Conservation (phyloP, 2,329 filamentous ascomycete genomes). For the Pestalotiopsis sp. region DNA sequence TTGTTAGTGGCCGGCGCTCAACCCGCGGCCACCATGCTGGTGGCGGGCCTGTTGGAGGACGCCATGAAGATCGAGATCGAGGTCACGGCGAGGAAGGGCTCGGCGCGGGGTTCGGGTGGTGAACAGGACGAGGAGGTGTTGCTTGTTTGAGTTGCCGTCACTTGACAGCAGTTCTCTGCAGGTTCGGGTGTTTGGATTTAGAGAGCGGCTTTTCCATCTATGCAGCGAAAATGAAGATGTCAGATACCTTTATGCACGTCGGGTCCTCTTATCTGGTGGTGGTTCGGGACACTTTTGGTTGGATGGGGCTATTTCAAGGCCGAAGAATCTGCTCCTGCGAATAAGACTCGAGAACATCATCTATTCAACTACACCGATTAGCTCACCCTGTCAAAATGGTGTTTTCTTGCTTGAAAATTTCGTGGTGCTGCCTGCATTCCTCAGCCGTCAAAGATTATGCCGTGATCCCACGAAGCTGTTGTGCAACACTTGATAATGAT, state of each 20-base stretch:
- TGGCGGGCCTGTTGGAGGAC: constrained; percentile 53
- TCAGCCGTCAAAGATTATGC: background rate
- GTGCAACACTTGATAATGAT: background rate
- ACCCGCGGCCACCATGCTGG: constrained; percentile 57
- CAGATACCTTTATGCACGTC: background rate
- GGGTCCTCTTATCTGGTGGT: background rate
- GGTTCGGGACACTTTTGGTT: background rate
- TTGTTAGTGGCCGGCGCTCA: constrained; percentile 32
- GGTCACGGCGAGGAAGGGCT: constrained; percentile 23
- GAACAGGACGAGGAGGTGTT: background rate
- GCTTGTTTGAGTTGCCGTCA: background rate
- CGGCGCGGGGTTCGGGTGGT: background rate
- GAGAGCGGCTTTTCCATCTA: too few species aligned
- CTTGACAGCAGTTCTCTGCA: too few species aligned
- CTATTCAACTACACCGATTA: too few species aligned
- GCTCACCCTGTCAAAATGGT: too few species aligned
- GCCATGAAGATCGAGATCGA: constrained; percentile 39
- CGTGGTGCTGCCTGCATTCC: background rate
- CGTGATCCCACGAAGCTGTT: background rate
- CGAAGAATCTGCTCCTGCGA: too few species aligned
- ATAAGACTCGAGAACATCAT: too few species aligned
- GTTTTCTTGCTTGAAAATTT: too few species aligned
- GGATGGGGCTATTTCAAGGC: too few species aligned
- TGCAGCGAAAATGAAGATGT: background rate
- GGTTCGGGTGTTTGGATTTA: too few species aligned